A percentile compares a stretch with the other conserved stretches of the same genome.
Evolutionary conservation across 768 basidiomycete species (phyloP).

Genomic region (Termitomyces sp.): DNA sequence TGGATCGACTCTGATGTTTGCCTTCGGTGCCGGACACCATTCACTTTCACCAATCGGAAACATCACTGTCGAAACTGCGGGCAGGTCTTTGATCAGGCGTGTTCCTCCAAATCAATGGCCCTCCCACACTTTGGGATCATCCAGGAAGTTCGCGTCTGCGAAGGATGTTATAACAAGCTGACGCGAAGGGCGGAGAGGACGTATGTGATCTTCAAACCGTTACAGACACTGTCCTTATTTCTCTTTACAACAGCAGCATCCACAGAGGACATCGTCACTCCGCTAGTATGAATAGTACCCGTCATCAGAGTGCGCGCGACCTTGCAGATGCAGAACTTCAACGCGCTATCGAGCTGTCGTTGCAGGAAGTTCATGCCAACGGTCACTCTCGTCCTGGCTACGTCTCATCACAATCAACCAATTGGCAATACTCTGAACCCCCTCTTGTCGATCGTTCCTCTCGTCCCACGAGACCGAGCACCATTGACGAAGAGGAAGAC

Average conservation of each 20-base stretch:
- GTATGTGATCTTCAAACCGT: constrained; percentile 27
- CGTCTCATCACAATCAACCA: constrained; percentile 56
- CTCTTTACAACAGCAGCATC: constrained; percentile 15
- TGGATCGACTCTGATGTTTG: constrained; percentile 98
- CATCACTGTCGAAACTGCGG: constrained; percentile 99
- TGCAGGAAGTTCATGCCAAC: constrained; percentile 66
- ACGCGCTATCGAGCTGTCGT: constrained; percentile 86
- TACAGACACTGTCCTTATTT: background rate
- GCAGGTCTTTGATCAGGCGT: constrained; percentile 91
- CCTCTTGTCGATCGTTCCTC: constrained; percentile 59
- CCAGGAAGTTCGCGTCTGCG: constrained; percentile 92
- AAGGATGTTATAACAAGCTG: constrained; percentile 80
- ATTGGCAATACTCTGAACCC: constrained; percentile 64
- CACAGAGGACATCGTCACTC: constrained; percentile 52
- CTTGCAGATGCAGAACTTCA: constrained; percentile 84
- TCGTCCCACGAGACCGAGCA: constrained; percentile 29
- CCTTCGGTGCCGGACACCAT: constrained; percentile 84
- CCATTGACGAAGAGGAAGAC: constrained; percentile 62
- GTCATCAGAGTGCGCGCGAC: constrained; percentile 55
- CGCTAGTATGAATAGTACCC: constrained; percentile 46
- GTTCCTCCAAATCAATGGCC: constrained; percentile 78
- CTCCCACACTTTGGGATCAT: constrained; percentile 92
- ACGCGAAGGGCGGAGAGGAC: constrained; percentile 55
- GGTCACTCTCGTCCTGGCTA: constrained; percentile 58
- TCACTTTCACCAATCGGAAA: constrained; percentile 94